Base-by-base conservation (phyloP, 805 yeast genomes). In the Candida coquimbonensis region DNA sequence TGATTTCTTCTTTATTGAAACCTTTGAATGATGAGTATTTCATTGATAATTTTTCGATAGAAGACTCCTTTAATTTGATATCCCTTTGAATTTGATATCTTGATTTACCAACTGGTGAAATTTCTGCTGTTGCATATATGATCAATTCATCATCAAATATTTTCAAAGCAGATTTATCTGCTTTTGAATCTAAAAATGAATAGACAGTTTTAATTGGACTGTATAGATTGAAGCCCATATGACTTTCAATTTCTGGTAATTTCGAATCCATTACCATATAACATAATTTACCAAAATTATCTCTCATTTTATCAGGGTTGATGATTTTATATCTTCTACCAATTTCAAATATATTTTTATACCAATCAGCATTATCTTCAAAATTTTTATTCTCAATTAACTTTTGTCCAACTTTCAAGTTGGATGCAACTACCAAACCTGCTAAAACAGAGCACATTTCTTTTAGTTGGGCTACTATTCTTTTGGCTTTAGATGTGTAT, bases 261-360 rank as follows among this genome's bases (percentile, higher is more conserved):
- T 86, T 67, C 3, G 93, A 85, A 62, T 85, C 95, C 93, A 86
- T 85, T 34, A 84, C 80, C 85, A 85, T 86, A 62, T 85, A 85
- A 66, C 86, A 81, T 47, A 86, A 66, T 56, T 85, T 84, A 39
- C 95, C 95, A 61, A 80, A 86, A 5, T 80, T 80, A 55, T 81
- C 86, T 50, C 89, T 73, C 86, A 86, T 81, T 54, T 78, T 73
- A 53, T 85, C 89, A 0, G 95, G 95, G 56, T 85, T 85, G 89
- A 85, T 81, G 54, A 86, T 80, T 59, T 85, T 85, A 65, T 85
- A 85, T 38, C 93, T 71, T 55, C 93, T 70, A 24, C 93, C 93
- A 49, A 85, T 78, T 63, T 85, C 93, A 60, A 85, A 85, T 8
- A 85, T 68, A 37, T 64, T 65, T 57, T 84, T 73, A 61, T 79